phyloP scores from a whole-genome alignment of 331 rosid species.

The Arachis monticola region DNA sequence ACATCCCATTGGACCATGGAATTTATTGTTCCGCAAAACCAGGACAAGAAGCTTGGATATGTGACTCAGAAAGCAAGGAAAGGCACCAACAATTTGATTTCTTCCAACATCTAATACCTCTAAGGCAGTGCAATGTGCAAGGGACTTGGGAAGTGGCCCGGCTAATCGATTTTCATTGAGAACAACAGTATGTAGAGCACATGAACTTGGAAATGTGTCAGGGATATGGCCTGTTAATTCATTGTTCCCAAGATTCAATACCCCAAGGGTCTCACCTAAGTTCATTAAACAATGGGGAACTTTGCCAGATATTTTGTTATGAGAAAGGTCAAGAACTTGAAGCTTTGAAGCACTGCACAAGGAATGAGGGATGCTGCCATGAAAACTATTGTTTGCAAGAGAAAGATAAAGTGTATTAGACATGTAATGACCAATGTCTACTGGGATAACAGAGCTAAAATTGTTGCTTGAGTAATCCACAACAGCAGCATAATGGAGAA shows the following conservation, averaged over 20 bases:
- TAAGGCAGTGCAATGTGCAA: not conserved
- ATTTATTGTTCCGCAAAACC: not conserved
- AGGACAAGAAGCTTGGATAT: not conserved
- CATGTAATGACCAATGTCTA: not conserved
- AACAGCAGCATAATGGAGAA: not conserved
- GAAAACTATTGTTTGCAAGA: not conserved
- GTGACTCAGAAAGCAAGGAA: conserved; percentile 24
- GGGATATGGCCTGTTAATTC: conserved; percentile 6
- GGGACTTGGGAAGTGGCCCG: conserved; percentile 13
- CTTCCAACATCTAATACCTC: conserved; percentile 20
- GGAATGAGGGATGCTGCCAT: conserved; percentile 20
- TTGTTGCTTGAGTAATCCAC: conserved; percentile 3
- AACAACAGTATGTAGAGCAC: not conserved
- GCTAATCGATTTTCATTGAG: not conserved
- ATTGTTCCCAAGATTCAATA: not conserved
- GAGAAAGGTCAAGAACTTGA: conserved; percentile 24
- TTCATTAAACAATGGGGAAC: conserved; percentile 16
- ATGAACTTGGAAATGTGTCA: not conserved
- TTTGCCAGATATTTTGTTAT: conserved; percentile 6
- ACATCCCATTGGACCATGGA: not conserved
- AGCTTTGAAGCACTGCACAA: not conserved
- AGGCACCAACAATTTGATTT: not conserved
- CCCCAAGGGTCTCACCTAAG: not conserved
- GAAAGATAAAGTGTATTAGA: rapidly evolving
- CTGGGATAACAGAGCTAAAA: not conserved